Base-by-base conservation (phyloP, 2,329 filamentous ascomycete genomes). In the Ophiostoma novo-ulmi region DNA sequence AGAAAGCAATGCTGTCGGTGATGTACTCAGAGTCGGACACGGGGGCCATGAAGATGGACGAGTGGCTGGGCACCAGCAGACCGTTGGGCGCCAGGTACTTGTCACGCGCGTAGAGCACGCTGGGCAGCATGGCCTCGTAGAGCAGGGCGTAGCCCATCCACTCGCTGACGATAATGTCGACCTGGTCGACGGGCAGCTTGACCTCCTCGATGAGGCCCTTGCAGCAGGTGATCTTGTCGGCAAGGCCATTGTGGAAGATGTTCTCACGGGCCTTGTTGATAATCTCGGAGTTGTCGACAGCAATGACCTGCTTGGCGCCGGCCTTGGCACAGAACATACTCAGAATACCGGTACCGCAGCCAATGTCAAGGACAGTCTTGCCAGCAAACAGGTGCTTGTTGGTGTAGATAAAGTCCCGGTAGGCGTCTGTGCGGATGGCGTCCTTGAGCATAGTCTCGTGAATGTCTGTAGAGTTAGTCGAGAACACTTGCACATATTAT, bases 401-500 rank as follows among this genome's bases (percentile, higher is more conserved):
- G 75, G 89, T 88, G 81, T 97, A 97, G 76, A 97, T 93, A 78
- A 97, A 97, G 80, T 98, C 93, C 65, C 94, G 89, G 80, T 98
- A 98, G 3, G 92, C 90, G 76, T 97, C 91, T 13, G 94, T 98
- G 69, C 94, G 90, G 58, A 97, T 85, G 0, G 87, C 84, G 77
- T 98, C 94, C 79, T 97, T 97, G 73, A 98, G 85, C 94, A 98
- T 98, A 8, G 91, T 93, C 78, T 97, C 93, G 79, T 98, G 94
- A 70, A 98, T 97, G 71, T 93, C 92, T 91, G 17, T 8, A 64
- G 5, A 5, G 10, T 48, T 20, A 48, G 44, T 48, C 44, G 5
- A 44, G 41, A 7, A 20, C 17, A 2, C n/a, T 20, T 20, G 1
- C n/a, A 8, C 6, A n/a, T 48, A 8, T 10, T 39, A 13, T 39